phyloP scores from a whole-genome alignment of 2,329 filamentous ascomycete genomes.

The Coccinonectria pachysandricola region DNA sequence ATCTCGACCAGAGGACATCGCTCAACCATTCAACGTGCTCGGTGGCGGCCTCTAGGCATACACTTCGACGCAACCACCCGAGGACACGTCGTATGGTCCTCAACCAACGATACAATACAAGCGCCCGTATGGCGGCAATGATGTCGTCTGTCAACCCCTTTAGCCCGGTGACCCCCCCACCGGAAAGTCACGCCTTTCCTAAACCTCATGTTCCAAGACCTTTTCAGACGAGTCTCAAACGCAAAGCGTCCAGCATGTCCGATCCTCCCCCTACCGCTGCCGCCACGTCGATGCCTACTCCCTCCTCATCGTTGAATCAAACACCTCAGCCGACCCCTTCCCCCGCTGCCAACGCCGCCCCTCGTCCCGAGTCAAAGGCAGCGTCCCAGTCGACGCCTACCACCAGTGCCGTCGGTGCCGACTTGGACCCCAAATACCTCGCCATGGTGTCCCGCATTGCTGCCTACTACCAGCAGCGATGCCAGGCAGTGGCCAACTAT shows the following conservation, averaged over 20 bases:
- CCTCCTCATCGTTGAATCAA: conserved; percentile 15
- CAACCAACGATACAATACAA: conserved; percentile 6
- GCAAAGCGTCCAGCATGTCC: conserved; percentile 16
- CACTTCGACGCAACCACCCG: conserved; percentile 7
- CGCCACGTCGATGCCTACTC: conserved; percentile 14
- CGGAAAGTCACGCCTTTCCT: conserved; percentile 20
- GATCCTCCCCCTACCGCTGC: conserved; percentile 15
- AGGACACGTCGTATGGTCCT: too few relatives aligned
- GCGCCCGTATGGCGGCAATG: conserved; percentile 19
- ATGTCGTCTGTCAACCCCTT: conserved; percentile 23
- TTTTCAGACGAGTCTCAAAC: conserved; percentile 17
- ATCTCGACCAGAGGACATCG: too few relatives aligned
- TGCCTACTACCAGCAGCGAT: conserved; percentile 38
- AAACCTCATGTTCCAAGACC: conserved; percentile 20
- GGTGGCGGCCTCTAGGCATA: neutral
- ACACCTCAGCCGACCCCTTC: conserved; percentile 8
- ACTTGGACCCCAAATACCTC: conserved; percentile 32
- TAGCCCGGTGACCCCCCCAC: conserved; percentile 19
- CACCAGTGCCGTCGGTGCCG: conserved; percentile 13
- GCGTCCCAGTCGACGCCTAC: conserved; percentile 14
- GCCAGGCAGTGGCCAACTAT: conserved; percentile 34
- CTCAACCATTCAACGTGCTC: conserved; percentile 3
- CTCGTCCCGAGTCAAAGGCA: too few relatives aligned
- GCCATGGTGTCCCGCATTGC: conserved; percentile 38
- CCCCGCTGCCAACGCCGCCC: conserved; percentile 11